A percentile compares a stretch with the other conserved stretches of the same genome.
These are phyloP conservation scores for Pseudocercospora vitis DNA, from an alignment of 2,329 filamentous ascomycete genomes.

Conservation along the genomic window DNA sequence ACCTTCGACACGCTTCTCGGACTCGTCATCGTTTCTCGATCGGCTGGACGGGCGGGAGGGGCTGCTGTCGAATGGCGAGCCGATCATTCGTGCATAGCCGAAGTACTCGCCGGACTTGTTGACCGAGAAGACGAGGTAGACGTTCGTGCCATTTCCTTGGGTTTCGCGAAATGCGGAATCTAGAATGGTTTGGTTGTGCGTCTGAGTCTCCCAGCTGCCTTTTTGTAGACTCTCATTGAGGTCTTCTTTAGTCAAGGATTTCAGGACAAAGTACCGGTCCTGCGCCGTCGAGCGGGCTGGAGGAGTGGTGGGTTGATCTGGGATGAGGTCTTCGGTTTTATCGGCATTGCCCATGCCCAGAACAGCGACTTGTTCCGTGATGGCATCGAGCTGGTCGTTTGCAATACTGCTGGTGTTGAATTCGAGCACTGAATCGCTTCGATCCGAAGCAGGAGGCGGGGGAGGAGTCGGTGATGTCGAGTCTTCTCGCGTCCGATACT, in stretches of 20 bases:
- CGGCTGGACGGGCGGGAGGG: slow-evolving; percentile 8
- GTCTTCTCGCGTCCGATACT: not conserved
- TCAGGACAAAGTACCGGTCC: slow-evolving; percentile 83
- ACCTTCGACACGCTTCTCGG: slow-evolving; percentile 47
- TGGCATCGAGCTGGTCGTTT: too few species aligned
- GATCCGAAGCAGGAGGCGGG: not conserved
- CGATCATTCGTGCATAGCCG: slow-evolving; percentile 88
- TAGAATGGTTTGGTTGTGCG: slow-evolving; percentile 78
- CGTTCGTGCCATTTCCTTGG: slow-evolving; percentile 64
- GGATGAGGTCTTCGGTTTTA: not conserved
- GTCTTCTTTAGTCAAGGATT: slow-evolving; percentile 88
- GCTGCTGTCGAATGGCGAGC: slow-evolving; percentile 71
- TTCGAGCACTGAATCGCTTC: not conserved
- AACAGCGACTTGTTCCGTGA: not conserved
- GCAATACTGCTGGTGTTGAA: not conserved
- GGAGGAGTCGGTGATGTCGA: not conserved
- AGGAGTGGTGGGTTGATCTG: not conserved
- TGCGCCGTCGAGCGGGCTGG: slow-evolving; percentile 17
- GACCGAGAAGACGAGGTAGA: slow-evolving; percentile 90
- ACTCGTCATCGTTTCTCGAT: not conserved
- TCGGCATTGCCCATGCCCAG: slow-evolving; percentile 6
- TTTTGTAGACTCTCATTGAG: slow-evolving; percentile 80
- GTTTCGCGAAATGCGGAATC: slow-evolving; percentile 71
- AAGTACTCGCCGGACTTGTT: slow-evolving; percentile 98
- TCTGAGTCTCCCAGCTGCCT: slow-evolving; percentile 89